Evolutionary conservation across 1,139 yeast species (phyloP), one percentile per base, ranked within the genome.

Genomic region (Protomyces inundatus): DNA sequence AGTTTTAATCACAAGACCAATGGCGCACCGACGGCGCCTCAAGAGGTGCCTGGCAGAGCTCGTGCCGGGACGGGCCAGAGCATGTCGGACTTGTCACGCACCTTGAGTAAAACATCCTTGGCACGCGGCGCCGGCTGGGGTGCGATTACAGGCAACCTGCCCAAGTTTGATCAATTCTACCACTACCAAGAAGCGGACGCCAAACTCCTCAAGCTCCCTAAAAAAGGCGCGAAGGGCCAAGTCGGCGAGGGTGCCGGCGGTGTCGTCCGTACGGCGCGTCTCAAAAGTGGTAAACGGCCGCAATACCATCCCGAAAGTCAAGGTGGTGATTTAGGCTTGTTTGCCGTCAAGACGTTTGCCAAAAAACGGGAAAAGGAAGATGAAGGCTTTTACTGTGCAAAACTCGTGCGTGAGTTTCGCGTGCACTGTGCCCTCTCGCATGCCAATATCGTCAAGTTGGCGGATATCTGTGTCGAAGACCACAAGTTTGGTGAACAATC

Each of bases 401-500:
- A 91, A 65, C 82, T 88, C 37, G 83, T 93, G 0, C 84, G 89
- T 4, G 96, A 89, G 72, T 89, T 87, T 73, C 83, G 87, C 69
- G 84, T 89, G 54, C 85, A 91, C 1, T 84, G 87, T 54, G 82
- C 88, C 0, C 46, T 89, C 67, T 82, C 85, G 66, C 87, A 85
- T 71, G 84, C 86, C 65, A 87, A 90, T 68, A 82, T 89, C 36
- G 83, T 86, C 42, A 81, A 82, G 67, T 84, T 90, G 2, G 79
- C 85, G 42, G 95, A 88, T 73, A 76, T 89, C 64, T 70, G 74
- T 57, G 60, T 69, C 6, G 78, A 84, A 68, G 57, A 67, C 37
- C 68, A 68, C 57, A 60, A 64, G 35, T 67, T 67, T 14, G 62
- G 61, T 32, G 61, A 70, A 36, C 71, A 70, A 46, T 65, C 71